Evolutionary conservation across 352 stramenopile genomes (phyloP).

Genomic region (Globisporangium nagaii): DNA sequence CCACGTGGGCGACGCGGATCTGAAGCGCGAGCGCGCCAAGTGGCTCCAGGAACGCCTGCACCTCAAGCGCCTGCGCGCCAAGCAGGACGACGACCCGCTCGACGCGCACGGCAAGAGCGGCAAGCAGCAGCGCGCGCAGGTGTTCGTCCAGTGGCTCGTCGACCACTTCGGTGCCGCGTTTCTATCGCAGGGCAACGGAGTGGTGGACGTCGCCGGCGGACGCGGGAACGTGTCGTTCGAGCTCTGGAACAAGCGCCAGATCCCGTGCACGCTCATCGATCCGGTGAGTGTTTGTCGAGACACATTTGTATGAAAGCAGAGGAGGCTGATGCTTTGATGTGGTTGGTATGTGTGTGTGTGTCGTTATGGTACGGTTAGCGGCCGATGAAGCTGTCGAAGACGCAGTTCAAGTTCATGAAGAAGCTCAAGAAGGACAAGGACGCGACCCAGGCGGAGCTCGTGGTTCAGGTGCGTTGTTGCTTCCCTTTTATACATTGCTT

Average conservation of each 20-base stretch:
- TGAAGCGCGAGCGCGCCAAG: constrained; percentile 41
- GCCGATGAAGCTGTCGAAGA: constrained; percentile 61
- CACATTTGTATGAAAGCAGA: not conserved
- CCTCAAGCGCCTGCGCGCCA: constrained; percentile 48
- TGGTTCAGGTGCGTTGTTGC: constrained; percentile 49
- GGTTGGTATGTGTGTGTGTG: constrained; percentile 3
- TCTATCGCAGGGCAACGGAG: constrained; percentile 43
- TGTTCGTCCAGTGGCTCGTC: constrained; percentile 78
- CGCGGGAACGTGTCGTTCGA: constrained; percentile 80
- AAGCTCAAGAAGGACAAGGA: constrained; percentile 44
- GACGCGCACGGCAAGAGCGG: constrained; percentile 66
- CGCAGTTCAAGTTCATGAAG: constrained; percentile 69
- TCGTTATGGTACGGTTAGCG: constrained; percentile 27
- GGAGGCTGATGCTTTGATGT: not conserved
- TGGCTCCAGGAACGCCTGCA: constrained; percentile 64
- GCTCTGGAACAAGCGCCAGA: constrained; percentile 74
- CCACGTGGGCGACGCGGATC: constrained; percentile 38
- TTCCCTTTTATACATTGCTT: too few relatives aligned
- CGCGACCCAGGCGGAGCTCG: constrained; percentile 21
- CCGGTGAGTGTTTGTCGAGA: constrained; percentile 31
- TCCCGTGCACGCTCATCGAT: constrained; percentile 75
- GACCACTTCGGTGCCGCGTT: constrained; percentile 48
- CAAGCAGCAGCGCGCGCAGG: constrained; percentile 63
- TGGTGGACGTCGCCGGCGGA: constrained; percentile 81
- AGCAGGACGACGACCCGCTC: constrained; percentile 51